Base-by-base conservation (phyloP, 2,329 filamentous ascomycete genomes). In the Fusarium sp. region DNA sequence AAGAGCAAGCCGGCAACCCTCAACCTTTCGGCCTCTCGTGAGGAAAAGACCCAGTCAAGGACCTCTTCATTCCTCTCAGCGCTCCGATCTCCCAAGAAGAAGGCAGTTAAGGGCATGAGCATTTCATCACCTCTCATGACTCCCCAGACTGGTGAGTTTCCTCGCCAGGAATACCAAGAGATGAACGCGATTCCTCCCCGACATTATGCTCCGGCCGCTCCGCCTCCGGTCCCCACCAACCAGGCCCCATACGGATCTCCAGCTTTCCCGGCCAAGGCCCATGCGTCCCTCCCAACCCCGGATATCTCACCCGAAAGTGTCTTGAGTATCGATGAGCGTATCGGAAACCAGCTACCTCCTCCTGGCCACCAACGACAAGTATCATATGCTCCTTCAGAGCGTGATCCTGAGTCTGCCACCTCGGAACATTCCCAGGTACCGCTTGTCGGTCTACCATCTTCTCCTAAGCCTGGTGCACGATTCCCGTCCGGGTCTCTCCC, bases 71-170 rank as follows among this genome's bases (percentile, higher is more conserved):
- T 91, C 62, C 80, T 91, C 55, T 88, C 88, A 4, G 85, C 85
- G n/a, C 82, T 91, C 60, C 86, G 86, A 69, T 91, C 89, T 20
- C 88, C 89, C 8, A 83, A 82, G 68, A 86, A 84, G 79, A 87
- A 83, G 78, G 78, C 84, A 66, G 78, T 81, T 55, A 85, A 83
- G 74, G 85, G 81, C 22, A 78, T 91, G 68, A 85, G 77, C 75
- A 91, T 91, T 72, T 91, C 89, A 14, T 89, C 88, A 2, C 89
- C 89, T 53, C 88, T 91, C 72, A 86, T 89, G 83, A 91, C 88
- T 11, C 88, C 89, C 16, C 85, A 86, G 80, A 88, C 88, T 4
- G 84, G 81, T 4, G 87, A 85, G 4, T 91, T 90, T 70, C 85
- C 87, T 3, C 82, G 83, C n/a, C 79, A 83, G 16, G 83, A 86